Percentiles rank a stretch among this genome's conserved stretches.
phyloP scores from a whole-genome alignment of 2,329 filamentous ascomycete species.

The Botrytis medusae region DNA sequence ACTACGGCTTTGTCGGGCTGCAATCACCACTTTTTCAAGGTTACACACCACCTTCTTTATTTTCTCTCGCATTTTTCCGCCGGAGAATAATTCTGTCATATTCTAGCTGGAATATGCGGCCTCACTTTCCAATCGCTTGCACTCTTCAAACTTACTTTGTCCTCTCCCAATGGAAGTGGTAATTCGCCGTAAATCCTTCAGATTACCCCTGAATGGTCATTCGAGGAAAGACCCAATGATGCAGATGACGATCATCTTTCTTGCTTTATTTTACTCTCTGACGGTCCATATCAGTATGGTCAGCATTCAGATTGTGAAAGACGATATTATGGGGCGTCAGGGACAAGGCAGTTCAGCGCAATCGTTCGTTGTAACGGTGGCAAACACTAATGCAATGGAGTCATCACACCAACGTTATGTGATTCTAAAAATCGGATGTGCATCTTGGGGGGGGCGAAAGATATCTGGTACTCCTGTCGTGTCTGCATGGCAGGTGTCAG shows the following conservation, averaged over 20 bases:
- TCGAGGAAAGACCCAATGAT: constrained; percentile 17
- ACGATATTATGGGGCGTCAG: constrained; percentile 11
- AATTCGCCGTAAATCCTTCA: constrained; percentile 14
- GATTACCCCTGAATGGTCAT: constrained; percentile 12
- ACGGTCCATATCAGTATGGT: constrained; percentile 10
- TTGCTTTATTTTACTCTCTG: background rate
- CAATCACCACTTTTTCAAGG: constrained; percentile 28
- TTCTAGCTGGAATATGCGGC: constrained; percentile 14
- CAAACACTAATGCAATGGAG: constrained; percentile 11
- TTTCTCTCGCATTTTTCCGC: constrained; percentile 27
- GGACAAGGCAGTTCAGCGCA: background rate
- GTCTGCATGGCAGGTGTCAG: constrained; percentile 19
- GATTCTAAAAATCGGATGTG: constrained; percentile 19
- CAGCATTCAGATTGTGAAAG: constrained; percentile 15
- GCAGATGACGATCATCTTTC: constrained; percentile 13
- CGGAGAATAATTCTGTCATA: constrained; percentile 22
- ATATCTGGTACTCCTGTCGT: constrained; percentile 11
- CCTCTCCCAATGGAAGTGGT: constrained; percentile 7
- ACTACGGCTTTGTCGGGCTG: constrained; percentile 27
- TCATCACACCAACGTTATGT: constrained; percentile 22
- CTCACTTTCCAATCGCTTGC: constrained; percentile 17
- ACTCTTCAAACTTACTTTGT: constrained; percentile 1
- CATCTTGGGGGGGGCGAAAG: constrained; percentile 14
- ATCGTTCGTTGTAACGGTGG: constrained; percentile 12
- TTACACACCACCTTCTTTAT: constrained; percentile 24